Base-by-base conservation (phyloP, 495 filamentous ascomycete genomes). In the Opeltia flavorubescens region DNA sequence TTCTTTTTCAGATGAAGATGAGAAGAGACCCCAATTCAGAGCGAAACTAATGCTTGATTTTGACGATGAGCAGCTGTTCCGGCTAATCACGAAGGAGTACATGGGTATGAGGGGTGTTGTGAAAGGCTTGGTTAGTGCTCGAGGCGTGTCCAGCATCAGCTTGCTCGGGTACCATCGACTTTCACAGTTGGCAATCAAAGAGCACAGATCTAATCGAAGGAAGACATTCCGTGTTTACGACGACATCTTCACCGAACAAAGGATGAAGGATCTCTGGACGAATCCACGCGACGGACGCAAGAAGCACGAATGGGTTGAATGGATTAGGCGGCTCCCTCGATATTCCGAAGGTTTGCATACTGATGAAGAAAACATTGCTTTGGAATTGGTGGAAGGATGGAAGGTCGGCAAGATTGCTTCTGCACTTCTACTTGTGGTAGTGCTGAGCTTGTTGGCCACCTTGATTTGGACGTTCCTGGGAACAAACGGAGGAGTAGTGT, bases 11-110 rank as follows among this genome's bases (percentile, higher is more conserved):
- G 42, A 46, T 8, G 41, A 40, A 6, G 34, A 26, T 13, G 41
- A 48, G 26, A 47, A 43, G 4, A 18, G 41, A 6, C 25, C 21
- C 2, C 41, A 36, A 13, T 28, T 47, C 4, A 47, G n/a, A 39
- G 50, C 48, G 25, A 49, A 17, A 0, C 36, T 43, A 28, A 33
- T 29, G 12, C 23, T 4, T 7, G 31, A 29, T 20, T 59, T 59
- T 36, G 59, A 61, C 47, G 59, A 62, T 39, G 55, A 52, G 25
- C 12, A 33, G 15, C 31, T 62, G 13, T 59, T 58, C 56, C 46
- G 21, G 11, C 48, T 52, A 3, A 27, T 62, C 31, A 28, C 46
- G 7, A 24, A 23, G 0, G 28, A 50, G 3, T 59, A 62, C 43
- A 26, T 27, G 9, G 26, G 17, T 21, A 42, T 55, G 38, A 38